Evolutionary conservation across 148 eudicot species (phyloP).

Genomic region (Rhododendron williamsianum): DNA sequence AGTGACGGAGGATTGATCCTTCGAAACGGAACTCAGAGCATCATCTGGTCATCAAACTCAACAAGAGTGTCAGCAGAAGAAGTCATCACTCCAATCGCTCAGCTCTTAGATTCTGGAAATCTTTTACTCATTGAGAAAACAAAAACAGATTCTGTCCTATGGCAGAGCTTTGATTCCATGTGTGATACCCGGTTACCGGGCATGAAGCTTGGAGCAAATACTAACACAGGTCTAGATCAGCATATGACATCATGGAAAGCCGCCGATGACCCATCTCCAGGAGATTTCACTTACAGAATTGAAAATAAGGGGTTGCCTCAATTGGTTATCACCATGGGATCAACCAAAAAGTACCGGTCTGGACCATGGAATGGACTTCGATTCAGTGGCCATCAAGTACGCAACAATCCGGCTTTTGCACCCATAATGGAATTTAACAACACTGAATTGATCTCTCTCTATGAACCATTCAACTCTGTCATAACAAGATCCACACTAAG

Average conservation of each 20-base stretch:
- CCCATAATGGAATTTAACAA: background rate
- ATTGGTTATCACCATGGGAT: slow-evolving; percentile 8
- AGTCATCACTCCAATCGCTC: no score
- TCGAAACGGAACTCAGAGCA: no score
- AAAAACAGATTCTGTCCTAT: no score
- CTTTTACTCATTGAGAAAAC: no score
- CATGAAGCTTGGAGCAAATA: background rate
- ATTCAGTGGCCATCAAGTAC: slow-evolving; percentile 6
- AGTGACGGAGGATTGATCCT: no score
- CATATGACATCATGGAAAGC: slow-evolving; percentile 17
- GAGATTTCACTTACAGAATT: background rate
- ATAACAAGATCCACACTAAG: background rate
- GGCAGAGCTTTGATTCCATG: no score
- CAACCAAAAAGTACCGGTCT: background rate
- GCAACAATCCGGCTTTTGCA: background rate
- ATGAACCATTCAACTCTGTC: background rate
- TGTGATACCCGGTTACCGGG: no score
- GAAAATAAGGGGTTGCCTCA: slow-evolving; percentile 15
- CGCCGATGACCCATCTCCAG: slow-evolving; percentile 17
- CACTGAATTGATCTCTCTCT: no score
- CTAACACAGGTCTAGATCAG: background rate
- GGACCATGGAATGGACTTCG: slow-evolving; percentile 26
- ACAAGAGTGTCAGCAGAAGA: no score
- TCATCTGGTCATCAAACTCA: no score
- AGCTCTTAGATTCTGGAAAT: no score